A percentile compares a stretch with the other conserved stretches of the same genome.
These are phyloP conservation scores for Persicaria maculosa DNA, from an alignment of 148 eudicot genomes.

Conservation along the genomic window DNA sequence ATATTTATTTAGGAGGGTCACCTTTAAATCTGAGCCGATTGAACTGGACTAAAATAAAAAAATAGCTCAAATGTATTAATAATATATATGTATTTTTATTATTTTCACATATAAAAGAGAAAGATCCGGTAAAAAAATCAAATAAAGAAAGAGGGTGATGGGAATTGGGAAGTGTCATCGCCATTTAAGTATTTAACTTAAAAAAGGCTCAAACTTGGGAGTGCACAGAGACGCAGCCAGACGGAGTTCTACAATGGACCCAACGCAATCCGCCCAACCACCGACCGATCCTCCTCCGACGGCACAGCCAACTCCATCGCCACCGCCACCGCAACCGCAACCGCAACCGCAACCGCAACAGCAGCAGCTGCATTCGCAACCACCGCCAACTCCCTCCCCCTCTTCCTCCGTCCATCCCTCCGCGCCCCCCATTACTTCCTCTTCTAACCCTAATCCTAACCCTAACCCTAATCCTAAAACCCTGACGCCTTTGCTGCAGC, in stretches of 20 bases:
- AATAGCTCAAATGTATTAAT: no score
- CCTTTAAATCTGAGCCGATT: no score
- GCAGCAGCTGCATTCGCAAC: slow-evolving; percentile 12
- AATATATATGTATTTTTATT: no score
- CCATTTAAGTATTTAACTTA: no score
- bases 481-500: slow-evolving; percentile 6
- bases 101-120: no score
- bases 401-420: slow-evolving; percentile 13
- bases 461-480: slow-evolving; percentile 25
- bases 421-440: slow-evolving; percentile 14
- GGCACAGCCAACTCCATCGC: slow-evolving; percentile 10
- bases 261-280: not conserved
- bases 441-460: slow-evolving; percentile 31
- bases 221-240: no score
- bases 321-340: slow-evolving; percentile 13
- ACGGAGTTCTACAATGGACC: not conserved
- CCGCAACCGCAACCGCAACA: slow-evolving; percentile 19
- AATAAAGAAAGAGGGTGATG: no score
- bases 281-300: slow-evolving; percentile 7
- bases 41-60: no score
- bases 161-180: no score
- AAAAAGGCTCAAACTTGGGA: no score
- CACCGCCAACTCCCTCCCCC: slow-evolving; percentile 19
- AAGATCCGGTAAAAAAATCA: no score
- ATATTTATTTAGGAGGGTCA: no score